Conservation (phyloP, 495 filamentous ascomycete species). For the Hypoxylon fragiforme region DNA sequence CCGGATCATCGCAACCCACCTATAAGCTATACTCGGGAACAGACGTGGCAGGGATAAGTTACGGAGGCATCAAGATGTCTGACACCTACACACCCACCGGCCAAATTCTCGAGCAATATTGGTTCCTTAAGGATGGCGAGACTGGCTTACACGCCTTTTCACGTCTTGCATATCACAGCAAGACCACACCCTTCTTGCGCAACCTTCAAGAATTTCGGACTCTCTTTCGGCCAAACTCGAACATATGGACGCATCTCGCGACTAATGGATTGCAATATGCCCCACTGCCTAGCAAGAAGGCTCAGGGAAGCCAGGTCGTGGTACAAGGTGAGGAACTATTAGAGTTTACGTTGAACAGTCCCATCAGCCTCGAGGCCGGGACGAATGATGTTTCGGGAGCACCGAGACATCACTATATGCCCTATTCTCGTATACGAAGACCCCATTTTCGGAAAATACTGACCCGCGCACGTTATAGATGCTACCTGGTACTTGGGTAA, state of each 20-base stretch:
- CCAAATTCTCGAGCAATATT: conserved; percentile 59
- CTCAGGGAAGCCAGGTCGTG: conserved; percentile 44
- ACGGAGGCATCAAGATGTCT: conserved; percentile 54
- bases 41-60: conserved; percentile 50
- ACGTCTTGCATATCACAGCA: conserved; percentile 58
- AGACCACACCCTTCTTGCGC: conserved; percentile 56
- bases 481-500: conserved; percentile 62
- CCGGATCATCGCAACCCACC: conserved; percentile 46
- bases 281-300: conserved; percentile 52
- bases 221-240: conserved; percentile 57
- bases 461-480: conserved; percentile 42
- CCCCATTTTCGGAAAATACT: conserved; percentile 11
- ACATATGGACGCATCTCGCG: conserved; percentile 58
- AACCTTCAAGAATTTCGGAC: conserved; percentile 60
- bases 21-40: conserved; percentile 52
- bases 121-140: conserved; percentile 59
- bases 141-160: conserved; percentile 60
- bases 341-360: conserved; percentile 8
- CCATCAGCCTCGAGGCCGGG: conserved; percentile 8
- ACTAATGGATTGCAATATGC: conserved; percentile 56
- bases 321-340: conserved; percentile 43
- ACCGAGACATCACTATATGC: conserved; percentile 11
- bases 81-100: conserved; percentile 55
- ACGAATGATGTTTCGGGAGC: conserved; percentile 17
- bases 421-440: conserved; percentile 4